Conservation (phyloP, 169 alveolate genomes). For the Plasmodium yoelii region DNA sequence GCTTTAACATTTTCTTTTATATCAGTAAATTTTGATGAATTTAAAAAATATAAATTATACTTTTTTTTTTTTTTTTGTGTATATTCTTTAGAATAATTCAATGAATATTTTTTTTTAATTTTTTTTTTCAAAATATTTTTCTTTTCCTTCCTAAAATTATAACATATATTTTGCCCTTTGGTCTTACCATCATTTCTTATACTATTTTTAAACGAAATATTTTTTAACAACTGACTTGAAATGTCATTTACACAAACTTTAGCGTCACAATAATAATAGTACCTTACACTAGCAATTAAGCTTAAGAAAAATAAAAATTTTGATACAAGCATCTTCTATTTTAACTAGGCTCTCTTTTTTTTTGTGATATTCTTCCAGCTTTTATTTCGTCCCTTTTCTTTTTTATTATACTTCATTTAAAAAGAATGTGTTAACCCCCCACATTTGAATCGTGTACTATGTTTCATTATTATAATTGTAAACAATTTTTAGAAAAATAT, state of each 20-base stretch:
- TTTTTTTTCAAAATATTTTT: conserved; percentile 45
- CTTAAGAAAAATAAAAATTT: background rate
- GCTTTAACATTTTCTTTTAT: conserved; percentile 60
- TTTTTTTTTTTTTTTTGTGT: conserved; percentile 12
- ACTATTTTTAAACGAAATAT: background rate
- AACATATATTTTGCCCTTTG: conserved; percentile 15
- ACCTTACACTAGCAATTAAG: background rate
- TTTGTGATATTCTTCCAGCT: background rate
- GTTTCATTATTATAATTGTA: no score
- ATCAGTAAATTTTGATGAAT: conserved; percentile 29
- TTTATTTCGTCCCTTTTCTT: no score
- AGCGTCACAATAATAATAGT: background rate
- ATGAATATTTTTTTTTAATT: conserved; percentile 34
- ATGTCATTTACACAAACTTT: background rate
- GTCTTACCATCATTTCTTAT: background rate
- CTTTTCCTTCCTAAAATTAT: conserved; percentile 25
- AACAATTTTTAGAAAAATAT: no score
- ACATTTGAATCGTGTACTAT: no score
- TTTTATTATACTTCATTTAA: no score
- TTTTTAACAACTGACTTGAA: background rate
- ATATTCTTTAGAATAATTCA: conserved; percentile 22
- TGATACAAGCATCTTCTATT: background rate
- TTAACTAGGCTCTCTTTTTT: background rate
- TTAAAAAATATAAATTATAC: conserved; percentile 26
- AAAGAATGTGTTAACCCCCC: no score